These are phyloP conservation scores for Blastosporella zonata DNA, from an alignment of 1,284 basidiomycete genomes.

Conservation along the genomic window DNA sequence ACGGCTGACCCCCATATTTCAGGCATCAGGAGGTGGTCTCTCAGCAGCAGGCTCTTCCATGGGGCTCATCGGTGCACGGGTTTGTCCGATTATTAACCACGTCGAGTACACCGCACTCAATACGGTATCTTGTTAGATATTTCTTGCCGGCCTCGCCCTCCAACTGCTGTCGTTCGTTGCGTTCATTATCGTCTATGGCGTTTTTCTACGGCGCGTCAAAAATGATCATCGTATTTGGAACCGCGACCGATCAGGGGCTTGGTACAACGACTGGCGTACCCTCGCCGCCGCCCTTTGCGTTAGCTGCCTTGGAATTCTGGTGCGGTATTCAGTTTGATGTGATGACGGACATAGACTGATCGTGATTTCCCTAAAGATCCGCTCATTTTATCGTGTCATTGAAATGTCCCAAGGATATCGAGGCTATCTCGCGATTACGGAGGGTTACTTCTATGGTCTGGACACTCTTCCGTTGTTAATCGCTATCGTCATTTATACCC, in stretches of 20 bases:
- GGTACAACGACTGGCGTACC: constrained; percentile 59
- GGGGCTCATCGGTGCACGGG: constrained; percentile 32
- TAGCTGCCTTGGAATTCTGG: constrained; percentile 66
- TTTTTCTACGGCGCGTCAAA: constrained; percentile 55
- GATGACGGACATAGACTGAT: background rate
- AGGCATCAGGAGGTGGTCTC: constrained; percentile 43
- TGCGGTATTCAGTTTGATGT: constrained; percentile 25
- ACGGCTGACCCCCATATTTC: background rate
- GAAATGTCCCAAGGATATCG: constrained; percentile 65
- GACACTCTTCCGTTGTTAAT: constrained; percentile 66
- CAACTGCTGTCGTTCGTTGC: constrained; percentile 63
- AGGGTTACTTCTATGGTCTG: constrained; percentile 62
- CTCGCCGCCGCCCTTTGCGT: constrained; percentile 52
- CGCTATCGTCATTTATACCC: constrained; percentile 51
- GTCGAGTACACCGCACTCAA: background rate
- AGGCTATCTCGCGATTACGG: constrained; percentile 60
- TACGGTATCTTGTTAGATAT: constrained; percentile 39
- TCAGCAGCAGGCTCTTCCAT: constrained; percentile 33
- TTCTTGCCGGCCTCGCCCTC: constrained; percentile 59
- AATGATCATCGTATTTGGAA: constrained; percentile 47
- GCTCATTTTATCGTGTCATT: constrained; percentile 64
- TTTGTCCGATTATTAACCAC: too few relatives aligned
- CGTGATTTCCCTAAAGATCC: constrained; percentile 39
- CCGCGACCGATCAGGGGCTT: constrained; percentile 34
- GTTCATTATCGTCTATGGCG: constrained; percentile 57